Evolutionary conservation across 2,329 filamentous ascomycete species (phyloP).

Genomic region (Tolypocladium nubicola): DNA sequence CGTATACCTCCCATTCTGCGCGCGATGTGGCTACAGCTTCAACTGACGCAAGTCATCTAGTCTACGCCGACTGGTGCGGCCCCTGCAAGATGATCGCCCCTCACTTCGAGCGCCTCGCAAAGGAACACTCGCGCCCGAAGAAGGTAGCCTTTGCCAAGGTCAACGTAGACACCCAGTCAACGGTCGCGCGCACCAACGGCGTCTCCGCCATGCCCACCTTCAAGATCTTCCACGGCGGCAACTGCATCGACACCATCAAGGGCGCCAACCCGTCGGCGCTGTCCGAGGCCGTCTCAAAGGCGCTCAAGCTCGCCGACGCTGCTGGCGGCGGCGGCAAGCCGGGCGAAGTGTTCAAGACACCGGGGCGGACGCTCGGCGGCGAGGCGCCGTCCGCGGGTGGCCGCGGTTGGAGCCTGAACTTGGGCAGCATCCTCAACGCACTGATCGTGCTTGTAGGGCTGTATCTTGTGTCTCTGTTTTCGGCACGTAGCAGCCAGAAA

Average conservation of each 20-base stretch:
- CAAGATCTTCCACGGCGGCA: conserved; percentile 72
- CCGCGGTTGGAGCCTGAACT: conserved; percentile 13
- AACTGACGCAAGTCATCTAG: conserved; percentile 34
- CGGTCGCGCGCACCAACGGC: conserved; percentile 65
- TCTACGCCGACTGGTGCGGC: conserved; percentile 92
- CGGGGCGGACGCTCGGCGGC: conserved; percentile 48
- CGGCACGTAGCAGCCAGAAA: conserved; percentile 29
- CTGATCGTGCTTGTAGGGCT: conserved; percentile 47
- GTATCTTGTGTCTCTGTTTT: conserved; percentile 51
- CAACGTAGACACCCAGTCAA: conserved; percentile 74
- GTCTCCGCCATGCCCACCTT: conserved; percentile 92
- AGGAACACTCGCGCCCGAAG: conserved; percentile 68
- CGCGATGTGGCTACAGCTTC: not conserved
- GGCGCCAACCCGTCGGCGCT: conserved; percentile 74
- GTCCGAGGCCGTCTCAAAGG: conserved; percentile 64
- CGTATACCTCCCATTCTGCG: conserved; percentile 15
- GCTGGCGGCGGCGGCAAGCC: conserved; percentile 28
- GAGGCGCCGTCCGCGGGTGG: conserved; percentile 11
- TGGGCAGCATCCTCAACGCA: conserved; percentile 35
- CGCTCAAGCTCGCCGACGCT: conserved; percentile 39
- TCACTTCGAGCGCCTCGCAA: conserved; percentile 73
- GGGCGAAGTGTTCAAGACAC: conserved; percentile 39
- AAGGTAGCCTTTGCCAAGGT: conserved; percentile 86
- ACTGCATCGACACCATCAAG: conserved; percentile 62
- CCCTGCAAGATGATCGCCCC: conserved; percentile 91